Evolutionary conservation across 2,329 filamentous ascomycete species (phyloP).

Genomic region (Diplocarpon mali): DNA sequence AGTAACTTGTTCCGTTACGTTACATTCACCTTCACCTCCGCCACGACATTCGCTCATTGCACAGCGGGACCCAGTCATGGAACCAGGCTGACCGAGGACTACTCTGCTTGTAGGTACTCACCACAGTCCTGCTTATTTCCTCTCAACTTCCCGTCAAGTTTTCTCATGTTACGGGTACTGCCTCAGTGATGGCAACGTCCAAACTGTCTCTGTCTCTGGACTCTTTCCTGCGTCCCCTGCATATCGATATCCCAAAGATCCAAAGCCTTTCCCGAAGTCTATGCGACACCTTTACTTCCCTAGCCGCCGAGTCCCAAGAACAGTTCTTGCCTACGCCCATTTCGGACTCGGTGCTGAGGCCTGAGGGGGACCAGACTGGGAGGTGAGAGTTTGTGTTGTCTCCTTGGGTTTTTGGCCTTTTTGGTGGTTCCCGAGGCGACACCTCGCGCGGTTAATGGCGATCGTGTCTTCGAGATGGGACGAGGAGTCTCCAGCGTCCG

Average conservation of each 20-base stretch:
- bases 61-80: too few species aligned
- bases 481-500: background rate
- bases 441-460: too few species aligned
- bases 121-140: background rate
- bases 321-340: conserved; percentile 53
- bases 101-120: background rate
- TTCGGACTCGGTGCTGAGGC: conserved; percentile 45
- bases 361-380: conserved; percentile 38
- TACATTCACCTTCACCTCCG: too few species aligned
- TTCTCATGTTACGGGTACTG: conserved; percentile 1
- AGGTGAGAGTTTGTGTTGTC: conserved; percentile 26
- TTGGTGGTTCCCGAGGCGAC: too few species aligned
- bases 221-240: conserved; percentile 27
- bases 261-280: conserved; percentile 38
- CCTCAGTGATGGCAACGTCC: conserved; percentile 15
- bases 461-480: background rate
- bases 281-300: conserved; percentile 34
- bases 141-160: background rate
- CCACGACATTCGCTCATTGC: too few species aligned
- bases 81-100: too few species aligned
- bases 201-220: conserved; percentile 17
- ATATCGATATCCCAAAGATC: conserved; percentile 37
- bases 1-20: too few species aligned
- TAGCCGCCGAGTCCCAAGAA: conserved; percentile 41
- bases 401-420: background rate